phyloP scores from a whole-genome alignment of 805 yeast genomes.

The Diddensiella transvaalensis region DNA sequence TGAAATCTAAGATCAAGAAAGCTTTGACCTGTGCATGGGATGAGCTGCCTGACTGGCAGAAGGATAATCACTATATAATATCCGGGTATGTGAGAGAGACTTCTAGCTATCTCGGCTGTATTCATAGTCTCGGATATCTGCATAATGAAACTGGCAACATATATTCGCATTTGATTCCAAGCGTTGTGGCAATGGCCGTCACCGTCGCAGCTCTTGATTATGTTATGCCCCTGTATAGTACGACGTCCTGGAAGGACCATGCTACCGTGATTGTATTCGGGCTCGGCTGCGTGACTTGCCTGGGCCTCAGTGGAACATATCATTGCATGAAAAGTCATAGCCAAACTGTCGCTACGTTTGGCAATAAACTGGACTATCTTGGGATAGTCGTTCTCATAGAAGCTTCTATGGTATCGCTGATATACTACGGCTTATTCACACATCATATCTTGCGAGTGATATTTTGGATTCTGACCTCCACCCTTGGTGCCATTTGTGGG shows the following conservation, averaged over 20 bases:
- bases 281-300: conserved; percentile 55
- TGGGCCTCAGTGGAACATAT: conserved; percentile 61
- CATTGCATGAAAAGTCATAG: conserved; percentile 71
- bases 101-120: conserved; percentile 42
- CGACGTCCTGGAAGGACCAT: conserved; percentile 42
- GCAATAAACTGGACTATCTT: conserved; percentile 70
- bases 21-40: conserved; percentile 36
- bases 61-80: conserved; percentile 63
- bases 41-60: conserved; percentile 69
- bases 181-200: conserved; percentile 24
- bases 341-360: conserved; percentile 46
- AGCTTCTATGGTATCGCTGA: conserved; percentile 53
- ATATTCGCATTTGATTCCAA: conserved; percentile 54
- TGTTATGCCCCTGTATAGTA: conserved; percentile 25
- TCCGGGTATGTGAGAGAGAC: conserved; percentile 64
- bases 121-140: conserved; percentile 48
- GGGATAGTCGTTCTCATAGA: conserved; percentile 70
- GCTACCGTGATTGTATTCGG: conserved; percentile 52
- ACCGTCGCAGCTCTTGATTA: conserved; percentile 17
- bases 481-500: conserved; percentile 60
- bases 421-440: conserved; percentile 45
- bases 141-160: conserved; percentile 75
- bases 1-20: background rate
- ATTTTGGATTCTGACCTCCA: conserved; percentile 38
- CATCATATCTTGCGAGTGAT: conserved; percentile 30